A percentile compares a stretch with the other conserved stretches of the same genome.
Evolutionary conservation across 2,329 filamentous ascomycete genomes (phyloP).

Genomic region (Fusarium drepaniforme): DNA sequence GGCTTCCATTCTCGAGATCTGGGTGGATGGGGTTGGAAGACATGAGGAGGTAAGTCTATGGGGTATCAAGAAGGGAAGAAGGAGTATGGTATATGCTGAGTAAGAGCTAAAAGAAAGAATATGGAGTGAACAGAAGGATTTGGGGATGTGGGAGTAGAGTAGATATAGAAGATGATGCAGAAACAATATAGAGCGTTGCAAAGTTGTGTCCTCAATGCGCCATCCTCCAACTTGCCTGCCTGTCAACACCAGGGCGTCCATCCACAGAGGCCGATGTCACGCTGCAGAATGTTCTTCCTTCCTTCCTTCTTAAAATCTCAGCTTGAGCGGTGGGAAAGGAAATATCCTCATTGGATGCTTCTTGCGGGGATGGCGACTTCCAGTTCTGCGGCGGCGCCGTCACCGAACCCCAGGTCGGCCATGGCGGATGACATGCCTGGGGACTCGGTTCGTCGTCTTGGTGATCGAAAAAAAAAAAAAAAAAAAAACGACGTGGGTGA

Average conservation of each 20-base stretch:
- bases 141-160: constrained; percentile 1
- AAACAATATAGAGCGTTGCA: background rate
- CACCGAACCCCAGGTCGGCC: constrained; percentile 1
- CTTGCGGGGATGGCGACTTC: background rate
- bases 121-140: background rate
- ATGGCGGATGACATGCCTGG: background rate
- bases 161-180: background rate
- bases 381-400: constrained; percentile 16
- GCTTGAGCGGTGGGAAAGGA: background rate
- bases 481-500: no score
- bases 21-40: constrained; percentile 7
- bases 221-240: background rate
- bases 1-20: constrained; percentile 14
- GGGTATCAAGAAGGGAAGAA: background rate
- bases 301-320: background rate
- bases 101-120: background rate
- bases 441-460: background rate
- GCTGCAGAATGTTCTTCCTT: background rate
- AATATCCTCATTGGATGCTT: constrained; percentile 9
- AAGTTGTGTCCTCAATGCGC: background rate
- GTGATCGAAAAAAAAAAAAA: no score
- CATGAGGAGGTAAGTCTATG: constrained; percentile 12
- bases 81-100: background rate
- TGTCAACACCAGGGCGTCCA: background rate
- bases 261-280: background rate